Evolutionary conservation across 352 stramenopile species (phyloP), one percentile per base, ranked within the genome.

Genomic region (Globisporangium nunn): DNA sequence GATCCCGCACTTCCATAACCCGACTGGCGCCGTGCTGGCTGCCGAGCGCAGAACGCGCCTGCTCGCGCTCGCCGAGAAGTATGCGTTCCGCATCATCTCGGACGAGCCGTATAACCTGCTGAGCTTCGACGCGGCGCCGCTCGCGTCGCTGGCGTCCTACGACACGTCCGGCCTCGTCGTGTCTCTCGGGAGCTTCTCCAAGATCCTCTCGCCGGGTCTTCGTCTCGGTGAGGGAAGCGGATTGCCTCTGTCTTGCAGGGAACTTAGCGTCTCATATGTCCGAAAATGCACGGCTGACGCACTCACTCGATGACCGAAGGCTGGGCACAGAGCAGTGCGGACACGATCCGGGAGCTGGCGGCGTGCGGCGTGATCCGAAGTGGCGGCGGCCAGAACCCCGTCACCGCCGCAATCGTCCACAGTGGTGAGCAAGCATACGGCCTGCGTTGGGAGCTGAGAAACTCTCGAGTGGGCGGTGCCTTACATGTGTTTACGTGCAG

Each of bases 31-130:
- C 10, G 79, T 94, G 2, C 81, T 98, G 58, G 68, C 77, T 4
- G 23, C 67, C 0, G 74, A 85, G 12, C 74, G 89, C 43, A 78
- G 90, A 59, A 71, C 77, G 58, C 76, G 71, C 31, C 73, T 98
- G 8, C 74, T 93, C 8, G 58, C 68, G 43, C 87, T 98, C 58
- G 85, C 85, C 1, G 62, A 80, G 12, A 74, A 85, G 51, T 94
- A 92, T 58, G 71, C 72, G 45, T 95, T 98, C 59, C 58, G 75
- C 33, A 74, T 98, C 59, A 78, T 97, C 47, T 89, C 87, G 15
- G 91, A 98, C 68, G 93, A 98, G 65, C 91, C 96, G 3, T 98
- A 98, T 76, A 94, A 98, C 62, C 66, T 98, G 35, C 69, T 98
- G 28, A 81, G 84, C 37, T 88, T 91, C 54, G 65, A 88, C 23